phyloP scores from a whole-genome alignment of 805 yeast species.

The Schwanniomyces pseudopolymorphus region DNA sequence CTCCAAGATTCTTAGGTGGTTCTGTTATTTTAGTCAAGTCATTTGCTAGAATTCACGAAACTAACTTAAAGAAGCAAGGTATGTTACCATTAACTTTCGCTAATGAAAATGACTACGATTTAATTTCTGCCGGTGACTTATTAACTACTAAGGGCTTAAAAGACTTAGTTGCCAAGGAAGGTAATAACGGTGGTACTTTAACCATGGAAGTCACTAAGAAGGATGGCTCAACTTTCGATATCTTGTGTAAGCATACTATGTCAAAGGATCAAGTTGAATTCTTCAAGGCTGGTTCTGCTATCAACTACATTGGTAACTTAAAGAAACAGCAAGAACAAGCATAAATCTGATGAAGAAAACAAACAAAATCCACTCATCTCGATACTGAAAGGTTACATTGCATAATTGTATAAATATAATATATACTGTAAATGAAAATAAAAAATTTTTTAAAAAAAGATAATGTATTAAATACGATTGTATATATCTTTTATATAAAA shows the following conservation, averaged over 20 bases:
- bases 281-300: slow-evolving; percentile 97
- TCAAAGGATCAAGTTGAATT: slow-evolving; percentile 93
- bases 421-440: background rate
- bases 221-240: slow-evolving; percentile 66
- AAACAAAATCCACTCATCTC: background rate
- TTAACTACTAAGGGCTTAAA: slow-evolving; percentile 70
- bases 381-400: background rate
- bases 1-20: slow-evolving; percentile 95
- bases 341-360: background rate
- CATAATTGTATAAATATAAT: background rate
- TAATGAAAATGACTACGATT: slow-evolving; percentile 85
- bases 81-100: slow-evolving; percentile 93
- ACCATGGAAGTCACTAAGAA: slow-evolving; percentile 70
- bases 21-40: slow-evolving; percentile 85
- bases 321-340: slow-evolving; percentile 9
- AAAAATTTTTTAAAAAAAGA: background rate
- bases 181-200: slow-evolving; percentile 84
- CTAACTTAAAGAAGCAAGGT: slow-evolving; percentile 97
- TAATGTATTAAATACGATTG: background rate
- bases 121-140: slow-evolving; percentile 70
- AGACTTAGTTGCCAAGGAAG: slow-evolving; percentile 77
- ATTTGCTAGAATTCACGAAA: slow-evolving; percentile 97
- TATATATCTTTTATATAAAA: background rate
- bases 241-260: slow-evolving; percentile 91
- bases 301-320: slow-evolving; percentile 78